These are phyloP conservation scores for Perilla frutescens DNA, from an alignment of 257 asterid genomes.

Conservation along the genomic window DNA sequence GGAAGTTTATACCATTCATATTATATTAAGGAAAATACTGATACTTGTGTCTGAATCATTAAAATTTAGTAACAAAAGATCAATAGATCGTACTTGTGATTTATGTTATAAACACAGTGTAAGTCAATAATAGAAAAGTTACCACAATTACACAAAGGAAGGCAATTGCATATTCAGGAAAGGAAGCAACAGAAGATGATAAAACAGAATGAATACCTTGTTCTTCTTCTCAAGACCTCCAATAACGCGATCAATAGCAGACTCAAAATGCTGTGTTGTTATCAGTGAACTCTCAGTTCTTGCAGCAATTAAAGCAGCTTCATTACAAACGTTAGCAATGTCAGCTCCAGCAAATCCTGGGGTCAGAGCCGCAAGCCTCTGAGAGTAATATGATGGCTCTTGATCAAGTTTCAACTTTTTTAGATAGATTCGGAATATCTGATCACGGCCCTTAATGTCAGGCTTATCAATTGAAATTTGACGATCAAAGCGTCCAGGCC, in stretches of 20 bases:
- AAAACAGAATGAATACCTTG: conserved; percentile 49
- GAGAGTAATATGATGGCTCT: conserved; percentile 74
- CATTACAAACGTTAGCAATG: conserved; percentile 92
- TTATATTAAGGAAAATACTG: too few species aligned
- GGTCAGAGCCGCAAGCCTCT: conserved; percentile 90
- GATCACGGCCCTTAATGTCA: conserved; percentile 89
- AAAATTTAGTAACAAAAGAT: too few species aligned
- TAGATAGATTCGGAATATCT: conserved; percentile 76
- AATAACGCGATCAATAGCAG: conserved; percentile 90
- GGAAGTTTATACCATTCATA: too few species aligned
- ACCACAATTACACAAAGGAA: neutral
- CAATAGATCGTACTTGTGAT: too few species aligned
- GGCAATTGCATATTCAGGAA: conserved; percentile 12
- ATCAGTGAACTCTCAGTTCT: conserved; percentile 61
- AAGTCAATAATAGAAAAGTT: neutral
- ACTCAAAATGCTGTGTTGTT: conserved; percentile 78
- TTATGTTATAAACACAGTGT: too few species aligned
- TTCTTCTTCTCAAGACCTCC: conserved; percentile 96
- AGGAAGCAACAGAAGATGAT: conserved; percentile 11
- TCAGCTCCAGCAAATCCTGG: conserved; percentile 99
- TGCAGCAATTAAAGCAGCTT: conserved; percentile 93
- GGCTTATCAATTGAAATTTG: conserved; percentile 85
- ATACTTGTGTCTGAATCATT: too few species aligned
- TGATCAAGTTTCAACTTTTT: conserved; percentile 79
- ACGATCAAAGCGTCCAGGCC: conserved; percentile 98